These are phyloP conservation scores for Saitoella complicata DNA, from an alignment of 805 yeast genomes.

Conservation along the genomic window DNA sequence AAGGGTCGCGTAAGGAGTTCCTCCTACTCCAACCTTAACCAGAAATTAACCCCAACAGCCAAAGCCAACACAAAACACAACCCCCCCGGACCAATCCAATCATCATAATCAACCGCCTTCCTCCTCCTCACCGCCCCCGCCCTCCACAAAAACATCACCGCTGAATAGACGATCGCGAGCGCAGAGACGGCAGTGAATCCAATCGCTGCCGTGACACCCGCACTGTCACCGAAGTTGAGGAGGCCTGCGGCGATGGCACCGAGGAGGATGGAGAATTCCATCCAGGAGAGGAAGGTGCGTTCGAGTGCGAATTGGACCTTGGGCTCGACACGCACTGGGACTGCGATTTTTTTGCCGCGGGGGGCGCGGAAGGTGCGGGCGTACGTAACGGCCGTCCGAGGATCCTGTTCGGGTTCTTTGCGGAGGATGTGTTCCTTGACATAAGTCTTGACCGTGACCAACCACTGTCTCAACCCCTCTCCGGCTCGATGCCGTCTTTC, in stretches of 20 bases:
- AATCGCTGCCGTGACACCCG: slow-evolving; percentile 30
- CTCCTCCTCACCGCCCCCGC: slow-evolving; percentile 68
- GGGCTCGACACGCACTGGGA: slow-evolving; percentile 94
- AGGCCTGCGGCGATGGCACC: slow-evolving; percentile 81
- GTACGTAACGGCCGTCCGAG: slow-evolving; percentile 1
- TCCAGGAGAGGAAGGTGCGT: slow-evolving; percentile 86
- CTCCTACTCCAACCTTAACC: neutral
- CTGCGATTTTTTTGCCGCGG: slow-evolving; percentile 73
- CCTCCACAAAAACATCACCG: slow-evolving; percentile 63
- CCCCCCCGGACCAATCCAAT: slow-evolving; percentile 69
- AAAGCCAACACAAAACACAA: slow-evolving; percentile 60
- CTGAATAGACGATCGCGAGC: slow-evolving; percentile 54
- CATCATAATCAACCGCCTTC: slow-evolving; percentile 72
- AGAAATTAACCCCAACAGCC: slow-evolving; percentile 35
- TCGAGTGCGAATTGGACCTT: slow-evolving; percentile 98
- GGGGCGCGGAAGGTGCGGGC: slow-evolving; percentile 28
- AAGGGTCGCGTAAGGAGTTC: no score
- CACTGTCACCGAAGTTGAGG: slow-evolving; percentile 60
- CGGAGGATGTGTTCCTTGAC: neutral
- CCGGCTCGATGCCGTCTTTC: no score
- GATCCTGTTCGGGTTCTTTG: neutral
- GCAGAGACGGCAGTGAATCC: slow-evolving; percentile 63
- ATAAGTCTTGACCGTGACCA: no score
- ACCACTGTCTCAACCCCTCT: no score
- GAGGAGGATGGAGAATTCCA: slow-evolving; percentile 73